Conservation (phyloP, 1,284 basidiomycete species). For the Cutaneotrichosporon spelunceum region DNA sequence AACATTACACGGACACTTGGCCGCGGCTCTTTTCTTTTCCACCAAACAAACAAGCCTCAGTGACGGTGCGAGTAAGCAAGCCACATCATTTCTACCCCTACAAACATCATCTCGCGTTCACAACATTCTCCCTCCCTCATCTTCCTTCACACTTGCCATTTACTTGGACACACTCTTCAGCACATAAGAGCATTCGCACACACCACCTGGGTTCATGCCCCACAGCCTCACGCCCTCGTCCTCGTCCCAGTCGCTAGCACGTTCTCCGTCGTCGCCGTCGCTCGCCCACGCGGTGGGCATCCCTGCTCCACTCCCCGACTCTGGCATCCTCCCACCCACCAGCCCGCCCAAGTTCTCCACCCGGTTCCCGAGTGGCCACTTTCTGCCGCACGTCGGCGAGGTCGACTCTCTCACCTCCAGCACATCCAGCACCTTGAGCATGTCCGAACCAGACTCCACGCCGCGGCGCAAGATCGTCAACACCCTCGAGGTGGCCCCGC, state of each 20-base stretch:
- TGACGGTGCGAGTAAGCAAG: background rate
- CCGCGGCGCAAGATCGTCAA: conserved; percentile 24
- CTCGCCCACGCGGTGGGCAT: conserved; percentile 17
- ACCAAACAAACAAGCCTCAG: background rate
- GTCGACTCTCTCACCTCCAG: conserved; percentile 10
- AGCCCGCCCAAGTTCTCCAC: conserved; percentile 7
- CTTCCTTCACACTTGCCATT: background rate
- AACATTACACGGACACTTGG: background rate
- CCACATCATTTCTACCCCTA: background rate
- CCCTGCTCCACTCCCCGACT: conserved; percentile 11
- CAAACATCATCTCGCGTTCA: conserved; percentile 8
- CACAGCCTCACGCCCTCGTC: background rate
- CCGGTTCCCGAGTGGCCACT: background rate
- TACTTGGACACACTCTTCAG: background rate
- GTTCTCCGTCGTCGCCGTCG: conserved; percentile 13
- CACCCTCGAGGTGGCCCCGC: conserved; percentile 18
- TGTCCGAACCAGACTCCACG: conserved; percentile 6
- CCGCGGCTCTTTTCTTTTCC: conserved; percentile 22
- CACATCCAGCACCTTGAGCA: background rate
- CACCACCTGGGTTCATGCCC: conserved; percentile 5
- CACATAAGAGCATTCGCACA: background rate
- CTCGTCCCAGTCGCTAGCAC: background rate
- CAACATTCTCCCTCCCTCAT: background rate
- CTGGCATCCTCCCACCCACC: conserved; percentile 7
- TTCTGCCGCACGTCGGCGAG: conserved; percentile 13